Conservation (phyloP, 1,284 basidiomycete species). For the Fomitopsis palustris region DNA sequence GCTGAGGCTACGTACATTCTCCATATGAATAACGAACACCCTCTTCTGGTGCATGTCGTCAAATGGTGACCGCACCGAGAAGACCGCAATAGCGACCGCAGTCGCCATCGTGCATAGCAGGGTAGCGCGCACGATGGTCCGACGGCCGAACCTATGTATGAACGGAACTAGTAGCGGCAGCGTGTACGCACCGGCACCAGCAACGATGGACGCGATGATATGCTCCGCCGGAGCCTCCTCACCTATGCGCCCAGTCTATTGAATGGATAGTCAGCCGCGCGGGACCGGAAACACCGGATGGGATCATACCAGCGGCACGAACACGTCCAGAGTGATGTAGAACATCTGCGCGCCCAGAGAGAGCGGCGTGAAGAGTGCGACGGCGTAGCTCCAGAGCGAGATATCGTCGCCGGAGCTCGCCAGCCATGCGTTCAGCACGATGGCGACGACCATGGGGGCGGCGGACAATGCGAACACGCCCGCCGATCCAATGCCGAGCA, state of each 20-base stretch:
- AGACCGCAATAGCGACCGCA: slow-evolving; percentile 55
- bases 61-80: slow-evolving; percentile 65
- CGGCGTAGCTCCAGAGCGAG: slow-evolving; percentile 61
- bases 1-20: slow-evolving; percentile 63
- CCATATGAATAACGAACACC: slow-evolving; percentile 81
- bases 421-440: slow-evolving; percentile 51
- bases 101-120: slow-evolving; percentile 45
- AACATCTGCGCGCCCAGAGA: slow-evolving; percentile 70
- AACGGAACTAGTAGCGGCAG: slow-evolving; percentile 72
- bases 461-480: slow-evolving; percentile 62
- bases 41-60: slow-evolving; percentile 88
- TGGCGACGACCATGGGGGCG: slow-evolving; percentile 47
- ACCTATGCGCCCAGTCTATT: slow-evolving; percentile 72
- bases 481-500: slow-evolving; percentile 65
- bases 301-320: slow-evolving; percentile 80
- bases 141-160: slow-evolving; percentile 66
- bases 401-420: slow-evolving; percentile 30
- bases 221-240: slow-evolving; percentile 81
- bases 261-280: not conserved
- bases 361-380: slow-evolving; percentile 63
- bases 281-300: not conserved
- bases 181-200: slow-evolving; percentile 57
- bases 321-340: slow-evolving; percentile 77
- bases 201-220: slow-evolving; percentile 80
- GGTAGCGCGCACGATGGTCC: slow-evolving; percentile 45